Base-by-base conservation (phyloP, 108 stramenopile species). In the Cyclotella choctawhatcheeana region DNA sequence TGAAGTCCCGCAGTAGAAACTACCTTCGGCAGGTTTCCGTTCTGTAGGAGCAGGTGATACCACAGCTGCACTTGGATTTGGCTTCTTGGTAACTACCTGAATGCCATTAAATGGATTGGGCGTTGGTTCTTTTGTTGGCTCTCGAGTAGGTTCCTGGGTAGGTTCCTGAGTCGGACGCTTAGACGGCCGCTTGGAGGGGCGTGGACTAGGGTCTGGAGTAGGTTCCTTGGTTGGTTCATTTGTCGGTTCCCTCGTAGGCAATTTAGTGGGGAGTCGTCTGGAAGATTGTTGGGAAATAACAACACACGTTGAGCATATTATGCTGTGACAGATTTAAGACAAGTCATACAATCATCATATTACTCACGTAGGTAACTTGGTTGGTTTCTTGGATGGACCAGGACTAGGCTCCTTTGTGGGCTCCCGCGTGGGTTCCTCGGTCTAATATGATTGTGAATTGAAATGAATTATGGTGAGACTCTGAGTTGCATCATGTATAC, bases 201-300 rank as follows among this genome's bases (percentile, higher is more conserved):
- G n/a, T n/a, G n/a, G n/a, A n/a, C n/a, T n/a, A n/a, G n/a, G n/a
- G n/a, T n/a, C n/a, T n/a, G n/a, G n/a, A n/a, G n/a, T 66, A 22
- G 69, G 74, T 16, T 63, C 14, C 1, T 50, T 47, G 30, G 64
- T 56, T n/a, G 74, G 79, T 50, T 55, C 64, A 24, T 31, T 55
- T 17, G 80, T 76, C 1, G 80, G 80, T 26, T 60, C 44, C 16
- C 62, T 63, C 31, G 79, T 81, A 12, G 79, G 79, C 24, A 47
- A 22, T 14, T 40, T 31, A 16, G 72, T 69, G 29, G 40, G 40
- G 1, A 60, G 12, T 22, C n/a, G n/a, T n/a, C n/a, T n/a, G n/a
- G n/a, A n/a, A n/a, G n/a, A n/a, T n/a, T n/a, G 14, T 44, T 8
- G 43, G 8, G 43, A 13, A 44, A 14, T 8, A 44, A 8, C 43